phyloP scores from a whole-genome alignment of 1,284 basidiomycete species.

The Fomitopsis betulina region DNA sequence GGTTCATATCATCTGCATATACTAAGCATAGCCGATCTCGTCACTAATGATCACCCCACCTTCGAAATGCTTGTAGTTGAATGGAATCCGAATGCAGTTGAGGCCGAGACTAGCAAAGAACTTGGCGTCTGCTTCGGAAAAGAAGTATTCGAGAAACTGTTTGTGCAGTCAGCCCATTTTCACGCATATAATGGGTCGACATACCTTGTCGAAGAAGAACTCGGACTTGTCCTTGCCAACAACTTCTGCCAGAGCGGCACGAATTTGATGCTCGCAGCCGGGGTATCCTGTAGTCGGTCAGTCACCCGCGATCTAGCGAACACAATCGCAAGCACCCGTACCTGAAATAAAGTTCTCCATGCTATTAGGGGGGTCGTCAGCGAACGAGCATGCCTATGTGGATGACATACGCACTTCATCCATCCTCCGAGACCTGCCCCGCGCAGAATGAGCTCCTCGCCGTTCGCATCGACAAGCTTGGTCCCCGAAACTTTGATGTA shows the following conservation, averaged over 20 bases:
- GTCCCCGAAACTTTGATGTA: conserved; percentile 52
- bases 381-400: no score
- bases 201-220: conserved; percentile 75
- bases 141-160: conserved; percentile 73
- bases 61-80: conserved; percentile 69
- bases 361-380: conserved; percentile 23
- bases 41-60: conserved; percentile 22
- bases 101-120: conserved; percentile 68
- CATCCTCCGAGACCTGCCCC: conserved; percentile 70
- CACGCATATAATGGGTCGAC: conserved; percentile 3
- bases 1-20: conserved; percentile 54
- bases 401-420: conserved; percentile 50
- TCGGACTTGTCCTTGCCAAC: conserved; percentile 65
- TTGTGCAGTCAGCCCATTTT: not conserved
- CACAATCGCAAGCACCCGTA: conserved; percentile 11
- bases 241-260: conserved; percentile 58
- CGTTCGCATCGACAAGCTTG: conserved; percentile 52
- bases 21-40: not conserved
- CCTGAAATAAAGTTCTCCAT: conserved; percentile 65
- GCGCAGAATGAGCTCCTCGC: conserved; percentile 53
- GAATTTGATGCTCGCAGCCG: conserved; percentile 62
- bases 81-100: conserved; percentile 66
- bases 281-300: conserved; percentile 38
- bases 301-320: not conserved
- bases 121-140: conserved; percentile 61